Evolutionary conservation across 768 basidiomycete species (phyloP).

Genomic region (Leccinum variicolor): DNA sequence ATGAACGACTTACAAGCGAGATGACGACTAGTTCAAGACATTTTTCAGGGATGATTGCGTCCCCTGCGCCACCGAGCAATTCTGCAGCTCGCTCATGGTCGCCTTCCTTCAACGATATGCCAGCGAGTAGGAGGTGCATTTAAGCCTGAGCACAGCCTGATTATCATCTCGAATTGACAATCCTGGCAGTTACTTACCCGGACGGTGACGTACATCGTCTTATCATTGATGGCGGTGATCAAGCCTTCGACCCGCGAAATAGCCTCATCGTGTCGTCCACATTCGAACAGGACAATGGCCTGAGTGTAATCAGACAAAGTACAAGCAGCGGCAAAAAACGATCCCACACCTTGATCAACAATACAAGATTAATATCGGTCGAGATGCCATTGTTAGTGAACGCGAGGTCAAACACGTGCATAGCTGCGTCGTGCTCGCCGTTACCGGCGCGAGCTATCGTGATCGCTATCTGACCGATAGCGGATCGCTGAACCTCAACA

Average conservation of each 20-base stretch:
- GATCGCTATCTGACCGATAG: slow-evolving; percentile 8
- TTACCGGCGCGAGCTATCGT: background rate
- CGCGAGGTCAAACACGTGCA: slow-evolving; percentile 6
- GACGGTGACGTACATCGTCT: background rate
- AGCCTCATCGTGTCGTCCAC: slow-evolving; percentile 1
- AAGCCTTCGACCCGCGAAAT: slow-evolving; percentile 6
- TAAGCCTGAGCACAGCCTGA: background rate
- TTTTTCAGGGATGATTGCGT: background rate
- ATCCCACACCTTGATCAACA: slow-evolving; percentile 10
- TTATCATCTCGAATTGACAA: background rate
- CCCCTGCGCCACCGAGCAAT: background rate
- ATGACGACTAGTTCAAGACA: background rate
- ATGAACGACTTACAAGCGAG: slow-evolving; percentile 4
- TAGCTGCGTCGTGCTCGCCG: slow-evolving; percentile 2
- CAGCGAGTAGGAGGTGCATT: slow-evolving; percentile 2
- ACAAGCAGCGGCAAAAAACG: background rate
- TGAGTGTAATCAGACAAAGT: background rate
- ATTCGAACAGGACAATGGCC: slow-evolving; percentile 9
- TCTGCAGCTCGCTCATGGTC: background rate
- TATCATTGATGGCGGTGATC: background rate
- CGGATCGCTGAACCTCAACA: background rate
- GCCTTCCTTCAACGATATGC: background rate
- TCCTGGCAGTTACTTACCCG: background rate
- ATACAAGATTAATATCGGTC: slow-evolving; percentile 3
- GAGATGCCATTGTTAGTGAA: background rate